Base-by-base conservation (phyloP, 2,329 filamentous ascomycete genomes). In the Sporothrix brunneoviolacea region DNA sequence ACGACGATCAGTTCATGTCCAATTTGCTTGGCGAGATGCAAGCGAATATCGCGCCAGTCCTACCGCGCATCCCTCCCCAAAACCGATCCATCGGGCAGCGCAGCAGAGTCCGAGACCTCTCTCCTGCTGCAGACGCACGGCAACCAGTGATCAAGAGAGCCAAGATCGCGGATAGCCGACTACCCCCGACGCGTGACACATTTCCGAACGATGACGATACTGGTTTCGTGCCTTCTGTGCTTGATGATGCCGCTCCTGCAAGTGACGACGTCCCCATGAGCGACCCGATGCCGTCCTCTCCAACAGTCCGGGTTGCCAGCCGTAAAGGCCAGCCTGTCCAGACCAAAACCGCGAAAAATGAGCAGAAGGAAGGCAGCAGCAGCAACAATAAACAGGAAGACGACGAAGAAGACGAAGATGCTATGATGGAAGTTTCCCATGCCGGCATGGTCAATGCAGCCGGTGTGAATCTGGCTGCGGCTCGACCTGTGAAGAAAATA, bases 11-110 rank as follows among this genome's bases (percentile, higher is more conserved):
- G 51, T 98, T 97, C 68, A 80, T 98, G 68, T 80, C 82, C 16
- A 82, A 84, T 61, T 76, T 98, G 2, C 79, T 98, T 1, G 89
- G 83, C 54, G 89, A 96, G 67, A 87, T 98, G 50, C 89, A 96
- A 63, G 80, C 80, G 44, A 95, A 93, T 61, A 70, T 79, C 48
- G 71, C 75, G 1, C 66, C 69, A 1, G 68, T 74, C 1, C 70
- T 81, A 10, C 74, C 83, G 24, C 76, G 78, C 49, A 66, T 75
- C 27, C 73, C 79, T 27, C 84, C 71, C 65, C 85, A 72, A 67
- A 70, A 90, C 57, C 86, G 87, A 65, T 84, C 84, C 15, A 83
- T 84, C 53, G 82, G 87, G 53, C 82, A 88, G 60, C 84, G 88
- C 53, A 93, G 88, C 71, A 13, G 43, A 3, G 80, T 83, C 37